Evolutionary conservation across 306 rosid genomes (phyloP).

Genomic region (Prunus padus): DNA sequence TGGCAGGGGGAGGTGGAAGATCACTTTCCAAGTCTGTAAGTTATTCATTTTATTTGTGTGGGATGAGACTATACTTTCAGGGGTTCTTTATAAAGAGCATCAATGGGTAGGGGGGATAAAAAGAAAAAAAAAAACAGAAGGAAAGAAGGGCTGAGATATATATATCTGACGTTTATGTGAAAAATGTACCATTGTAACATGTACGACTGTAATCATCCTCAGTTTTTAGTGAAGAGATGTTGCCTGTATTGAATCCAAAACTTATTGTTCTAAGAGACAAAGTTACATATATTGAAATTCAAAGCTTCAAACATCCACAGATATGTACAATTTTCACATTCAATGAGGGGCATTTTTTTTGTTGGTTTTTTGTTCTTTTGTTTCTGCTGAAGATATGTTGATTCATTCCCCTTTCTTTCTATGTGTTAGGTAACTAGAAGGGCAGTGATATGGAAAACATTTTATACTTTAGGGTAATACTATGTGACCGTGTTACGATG

Average conservation of each 20-base stretch:
- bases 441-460: too few relatives aligned
- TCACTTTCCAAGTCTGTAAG: constrained; percentile 66
- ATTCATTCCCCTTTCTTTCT: too few relatives aligned
- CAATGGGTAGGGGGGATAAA: constrained; percentile 25
- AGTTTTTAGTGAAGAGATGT: constrained; percentile 79
- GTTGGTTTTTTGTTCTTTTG: too few relatives aligned
- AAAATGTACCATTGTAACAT: constrained; percentile 53
- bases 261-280: background rate
- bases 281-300: background rate
- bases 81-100: constrained; percentile 23
- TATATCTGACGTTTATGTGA: constrained; percentile 26
- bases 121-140: constrained; percentile 10
- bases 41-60: constrained; percentile 63
- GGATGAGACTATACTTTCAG: constrained; percentile 32
- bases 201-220: constrained; percentile 59
- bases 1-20: constrained; percentile 77
- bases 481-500: too few relatives aligned
- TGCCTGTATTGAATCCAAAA: constrained; percentile 23
- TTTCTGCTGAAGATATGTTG: too few relatives aligned
- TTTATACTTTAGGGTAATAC: too few relatives aligned
- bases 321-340: background rate
- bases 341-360: background rate
- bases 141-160: constrained; percentile 23
- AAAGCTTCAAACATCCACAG: background rate
- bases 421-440: too few relatives aligned